Conservation (phyloP, 805 yeast genomes). For the Debaryomyces hansenii region DNA sequence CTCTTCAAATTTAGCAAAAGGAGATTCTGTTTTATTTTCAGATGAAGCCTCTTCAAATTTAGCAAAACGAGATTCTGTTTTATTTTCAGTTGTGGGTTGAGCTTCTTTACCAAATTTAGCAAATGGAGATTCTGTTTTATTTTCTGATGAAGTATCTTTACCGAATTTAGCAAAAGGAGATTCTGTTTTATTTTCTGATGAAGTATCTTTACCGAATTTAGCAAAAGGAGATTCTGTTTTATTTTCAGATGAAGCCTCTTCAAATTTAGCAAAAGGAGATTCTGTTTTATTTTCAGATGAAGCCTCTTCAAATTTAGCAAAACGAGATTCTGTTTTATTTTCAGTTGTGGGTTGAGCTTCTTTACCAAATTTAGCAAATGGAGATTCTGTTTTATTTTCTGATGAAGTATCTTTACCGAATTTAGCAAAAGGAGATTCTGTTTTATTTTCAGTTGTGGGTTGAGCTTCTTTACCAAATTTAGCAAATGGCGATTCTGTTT, state of each 20-base stretch:
- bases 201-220: not conserved
- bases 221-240: constrained; percentile 8
- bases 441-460: not conserved
- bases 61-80: constrained; percentile 6
- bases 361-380: not conserved
- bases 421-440: constrained; percentile 8
- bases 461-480: not conserved
- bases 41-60: not conserved
- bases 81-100: not conserved
- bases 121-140: not conserved
- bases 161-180: constrained; percentile 8
- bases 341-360: too few species aligned
- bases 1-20: constrained; percentile 5
- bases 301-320: constrained; percentile 4
- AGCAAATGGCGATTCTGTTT: constrained; percentile 7
- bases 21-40: constrained; percentile 1
- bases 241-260: not conserved
- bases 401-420: not conserved
- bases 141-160: not conserved
- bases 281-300: not conserved
- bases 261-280: constrained; percentile 7
- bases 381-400: not conserved
- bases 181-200: not conserved
- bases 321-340: constrained; percentile 6
- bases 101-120: not conserved